phyloP scores from a whole-genome alignment of 768 basidiomycete species.

The Daedaleopsis sinensis region DNA sequence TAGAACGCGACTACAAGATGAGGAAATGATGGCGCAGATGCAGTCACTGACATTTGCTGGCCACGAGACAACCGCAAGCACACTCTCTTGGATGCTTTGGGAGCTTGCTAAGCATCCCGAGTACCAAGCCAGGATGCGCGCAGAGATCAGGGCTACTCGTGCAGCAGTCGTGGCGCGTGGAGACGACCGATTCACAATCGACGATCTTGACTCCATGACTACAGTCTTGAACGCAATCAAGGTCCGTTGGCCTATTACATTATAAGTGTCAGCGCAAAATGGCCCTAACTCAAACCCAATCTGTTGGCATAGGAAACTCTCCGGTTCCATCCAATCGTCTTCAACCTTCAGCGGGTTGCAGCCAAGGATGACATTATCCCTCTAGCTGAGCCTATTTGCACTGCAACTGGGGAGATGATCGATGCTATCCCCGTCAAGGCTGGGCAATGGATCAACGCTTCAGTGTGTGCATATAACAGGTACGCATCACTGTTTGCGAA shows the following conservation, averaged over 20 bases:
- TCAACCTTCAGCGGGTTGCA: slow-evolving; percentile 19
- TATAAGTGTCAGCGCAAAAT: not conserved
- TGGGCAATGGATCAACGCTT: slow-evolving; percentile 29
- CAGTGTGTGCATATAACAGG: slow-evolving; percentile 33
- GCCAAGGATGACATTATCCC: slow-evolving; percentile 36
- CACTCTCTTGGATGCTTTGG: slow-evolving; percentile 7
- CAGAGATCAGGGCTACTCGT: slow-evolving; percentile 8
- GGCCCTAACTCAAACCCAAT: not conserved
- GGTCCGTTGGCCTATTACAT: slow-evolving; percentile 17
- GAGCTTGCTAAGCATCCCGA: slow-evolving; percentile 5
- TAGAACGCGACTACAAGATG: slow-evolving; percentile 1
- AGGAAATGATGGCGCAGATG: slow-evolving; percentile 20
- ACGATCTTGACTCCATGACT: slow-evolving; percentile 6
- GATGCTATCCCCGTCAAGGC: slow-evolving; percentile 36
- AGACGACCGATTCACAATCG: slow-evolving; percentile 13
- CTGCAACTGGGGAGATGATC: slow-evolving; percentile 28
- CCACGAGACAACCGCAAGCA: slow-evolving; percentile 6
- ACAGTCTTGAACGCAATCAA: slow-evolving; percentile 18
- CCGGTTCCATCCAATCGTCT: slow-evolving; percentile 24
- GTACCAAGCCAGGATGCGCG: slow-evolving; percentile 9
- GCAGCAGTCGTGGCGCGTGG: not conserved
- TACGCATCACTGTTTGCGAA: not conserved
- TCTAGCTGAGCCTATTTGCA: slow-evolving; percentile 33
- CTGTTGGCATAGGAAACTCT: slow-evolving; percentile 19
- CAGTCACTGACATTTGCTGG: not conserved